Evolutionary conservation across 768 basidiomycete species (phyloP), one percentile per base, ranked within the genome.

Genomic region (Symmetrospora coprosmae): DNA sequence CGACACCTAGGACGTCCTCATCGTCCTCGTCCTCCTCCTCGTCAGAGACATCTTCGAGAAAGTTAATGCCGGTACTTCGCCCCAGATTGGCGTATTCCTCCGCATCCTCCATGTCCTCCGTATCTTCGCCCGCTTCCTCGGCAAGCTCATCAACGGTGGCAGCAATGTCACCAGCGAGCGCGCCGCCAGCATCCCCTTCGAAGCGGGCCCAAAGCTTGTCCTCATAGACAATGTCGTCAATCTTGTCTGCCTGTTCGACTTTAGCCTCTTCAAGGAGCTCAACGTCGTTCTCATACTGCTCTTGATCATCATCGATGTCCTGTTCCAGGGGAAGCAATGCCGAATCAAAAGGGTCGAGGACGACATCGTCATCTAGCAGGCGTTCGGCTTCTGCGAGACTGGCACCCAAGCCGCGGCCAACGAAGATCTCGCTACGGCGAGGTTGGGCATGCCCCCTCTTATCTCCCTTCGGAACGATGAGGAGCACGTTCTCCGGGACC

Each of bases 151-250:
- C 49, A 25, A 27, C 34, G 11, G 13, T 9, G 31, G 28, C 30
- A 31, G 23, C 27, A 25, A 27, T 45, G 28, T 43, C 55, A 33
- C 13, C 23, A 11, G n/a, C 25, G 25, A 3, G 19, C 14, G 4
- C 7, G 43, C 7, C 27, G 14, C 8, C n/a, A 13, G 14, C 37
- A 2, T 38, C 25, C 8, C 2, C 28, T 23, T 21, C 31, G 55
- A 58, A 41, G 14, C 28, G 41, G 2, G 23, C 16, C 55, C 55
- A 58, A 5, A 58, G 55, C 34, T 37, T 46, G 17, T 43, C 38
- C 33, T 58, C 55, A 27, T 58, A 58, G 7, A 46, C 31, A 6
- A 25, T 25, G 43, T 58, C 55, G n/a, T 43, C 55, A 27, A 58
- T 27, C n/a, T 41, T 21, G 28, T 58, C 55, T 6, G 28, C 30